A percentile compares a stretch with the other conserved stretches of the same genome.
Evolutionary conservation across 2,329 filamentous ascomycete genomes (phyloP).

Genomic region (Aspergillus tamarii): DNA sequence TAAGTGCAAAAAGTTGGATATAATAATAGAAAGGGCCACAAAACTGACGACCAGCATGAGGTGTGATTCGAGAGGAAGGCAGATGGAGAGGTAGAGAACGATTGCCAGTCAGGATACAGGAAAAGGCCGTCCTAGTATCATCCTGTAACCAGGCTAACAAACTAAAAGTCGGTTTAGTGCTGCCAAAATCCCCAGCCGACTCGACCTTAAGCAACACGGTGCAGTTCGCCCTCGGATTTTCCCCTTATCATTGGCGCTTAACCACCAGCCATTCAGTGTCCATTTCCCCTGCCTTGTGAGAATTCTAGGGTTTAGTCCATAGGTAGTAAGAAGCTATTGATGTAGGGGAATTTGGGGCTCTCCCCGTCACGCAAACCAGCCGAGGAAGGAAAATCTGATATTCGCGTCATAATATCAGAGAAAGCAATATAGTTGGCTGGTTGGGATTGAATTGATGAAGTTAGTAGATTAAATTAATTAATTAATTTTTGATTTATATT

Average conservation of each 20-base stretch:
- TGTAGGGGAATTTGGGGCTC: not conserved
- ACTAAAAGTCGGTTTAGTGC: not conserved
- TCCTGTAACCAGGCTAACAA: not conserved
- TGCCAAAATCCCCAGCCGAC: not conserved
- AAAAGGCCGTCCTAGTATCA: not conserved
- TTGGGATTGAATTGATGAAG: not conserved
- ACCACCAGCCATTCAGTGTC: conserved; percentile 1
- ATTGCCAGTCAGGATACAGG: not conserved
- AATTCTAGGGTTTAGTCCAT: not conserved
- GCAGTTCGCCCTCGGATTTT: not conserved
- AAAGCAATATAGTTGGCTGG: not conserved
- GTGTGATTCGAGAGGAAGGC: not conserved
- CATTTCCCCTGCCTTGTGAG: not conserved
- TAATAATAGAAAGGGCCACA: not conserved
- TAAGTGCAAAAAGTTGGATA: not conserved
- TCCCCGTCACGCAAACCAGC: not conserved
- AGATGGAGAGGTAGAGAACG: not conserved
- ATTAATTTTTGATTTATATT: not conserved
- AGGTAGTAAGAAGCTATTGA: not conserved
- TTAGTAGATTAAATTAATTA: not conserved
- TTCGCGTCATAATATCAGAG: not conserved
- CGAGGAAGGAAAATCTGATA: not conserved
- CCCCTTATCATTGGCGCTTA: not conserved
- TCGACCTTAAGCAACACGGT: not conserved
- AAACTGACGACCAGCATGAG: not conserved